These are phyloP conservation scores for Tilletia setariae DNA, from an alignment of 1,284 basidiomycete species.

Conservation along the genomic window DNA sequence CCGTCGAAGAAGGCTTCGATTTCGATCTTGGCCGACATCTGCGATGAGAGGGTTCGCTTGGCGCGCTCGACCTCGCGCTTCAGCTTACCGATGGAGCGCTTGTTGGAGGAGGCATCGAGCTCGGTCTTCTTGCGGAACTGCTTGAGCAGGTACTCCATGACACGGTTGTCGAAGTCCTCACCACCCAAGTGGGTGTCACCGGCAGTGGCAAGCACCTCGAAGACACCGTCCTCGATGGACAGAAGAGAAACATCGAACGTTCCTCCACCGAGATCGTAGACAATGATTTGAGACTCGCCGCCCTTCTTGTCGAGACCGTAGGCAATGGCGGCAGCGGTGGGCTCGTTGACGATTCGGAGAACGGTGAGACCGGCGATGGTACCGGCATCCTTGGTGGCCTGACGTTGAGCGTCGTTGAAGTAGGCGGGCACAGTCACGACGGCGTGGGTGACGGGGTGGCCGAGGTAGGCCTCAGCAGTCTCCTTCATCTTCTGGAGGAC, in stretches of 20 bases:
- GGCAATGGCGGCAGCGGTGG: constrained; percentile 89
- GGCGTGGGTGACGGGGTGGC: constrained; percentile 88
- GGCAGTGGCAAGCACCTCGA: constrained; percentile 93
- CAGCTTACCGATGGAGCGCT: constrained; percentile 89
- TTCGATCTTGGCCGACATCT: constrained; percentile 70
- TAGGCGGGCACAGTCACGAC: constrained; percentile 96
- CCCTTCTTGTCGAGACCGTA: constrained; percentile 95
- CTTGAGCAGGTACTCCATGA: constrained; percentile 54
- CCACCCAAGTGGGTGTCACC: constrained; percentile 99
- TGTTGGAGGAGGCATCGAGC: constrained; percentile 75
- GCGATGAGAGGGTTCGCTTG: constrained; percentile 87
- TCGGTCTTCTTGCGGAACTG: constrained; percentile 55
- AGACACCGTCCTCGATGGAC: constrained; percentile 93
- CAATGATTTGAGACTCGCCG: constrained; percentile 91
- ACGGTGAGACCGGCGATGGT: constrained; percentile 93
- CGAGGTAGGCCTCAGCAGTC: constrained; percentile 96
- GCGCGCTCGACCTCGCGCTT: constrained; percentile 98
- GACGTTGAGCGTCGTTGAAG: constrained; percentile 92
- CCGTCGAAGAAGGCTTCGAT: constrained; percentile 85
- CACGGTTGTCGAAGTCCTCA: constrained; percentile 94
- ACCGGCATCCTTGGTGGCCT: constrained; percentile 97
- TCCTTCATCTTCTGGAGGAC: constrained; percentile 98
- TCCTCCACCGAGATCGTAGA: constrained; percentile 97
- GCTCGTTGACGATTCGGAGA: constrained; percentile 98
- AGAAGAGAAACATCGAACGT: constrained; percentile 98